Percentiles rank a stretch among this genome's conserved stretches.
Conservation (phyloP, 2,329 filamentous ascomycete species). For the Acrocalymma vagum region DNA sequence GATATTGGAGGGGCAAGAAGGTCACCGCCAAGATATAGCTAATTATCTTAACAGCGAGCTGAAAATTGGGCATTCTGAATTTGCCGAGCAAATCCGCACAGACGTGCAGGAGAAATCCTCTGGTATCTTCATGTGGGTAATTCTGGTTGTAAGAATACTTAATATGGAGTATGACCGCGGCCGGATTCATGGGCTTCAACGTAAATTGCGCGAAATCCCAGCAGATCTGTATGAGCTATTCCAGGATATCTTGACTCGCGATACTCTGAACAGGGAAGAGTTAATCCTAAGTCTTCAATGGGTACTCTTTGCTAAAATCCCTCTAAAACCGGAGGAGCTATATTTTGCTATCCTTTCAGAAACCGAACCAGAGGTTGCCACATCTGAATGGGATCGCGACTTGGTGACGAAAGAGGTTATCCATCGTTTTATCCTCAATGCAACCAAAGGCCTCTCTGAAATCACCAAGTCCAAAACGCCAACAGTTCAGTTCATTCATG, state of each 20-base stretch:
- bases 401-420: no score
- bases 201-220: slow-evolving; percentile 50
- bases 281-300: slow-evolving; percentile 57
- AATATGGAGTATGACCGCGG: slow-evolving; percentile 50
- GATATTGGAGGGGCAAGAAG: slow-evolving; percentile 43
- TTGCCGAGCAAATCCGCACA: slow-evolving; percentile 20
- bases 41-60: slow-evolving; percentile 20
- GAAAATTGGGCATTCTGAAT: slow-evolving; percentile 16
- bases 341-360: slow-evolving; percentile 11
- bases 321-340: slow-evolving; percentile 43
- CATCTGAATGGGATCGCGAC: no score
- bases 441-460: slow-evolving; percentile 9
- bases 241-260: slow-evolving; percentile 49
- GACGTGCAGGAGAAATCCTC: slow-evolving; percentile 47
- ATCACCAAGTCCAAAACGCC: slow-evolving; percentile 2
- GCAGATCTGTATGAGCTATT: slow-evolving; percentile 58
- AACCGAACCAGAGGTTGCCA: no score
- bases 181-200: slow-evolving; percentile 34
- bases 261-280: slow-evolving; percentile 32
- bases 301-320: slow-evolving; percentile 60
- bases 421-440: slow-evolving; percentile 1
- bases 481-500: slow-evolving; percentile 10
- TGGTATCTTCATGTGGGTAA: slow-evolving; percentile 57
- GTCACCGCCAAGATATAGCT: slow-evolving; percentile 44
- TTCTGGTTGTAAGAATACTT: slow-evolving; percentile 55